Evolutionary conservation across 352 stramenopile species (phyloP), one percentile per base, ranked within the genome.

Genomic region (Phytophthora europaea): DNA sequence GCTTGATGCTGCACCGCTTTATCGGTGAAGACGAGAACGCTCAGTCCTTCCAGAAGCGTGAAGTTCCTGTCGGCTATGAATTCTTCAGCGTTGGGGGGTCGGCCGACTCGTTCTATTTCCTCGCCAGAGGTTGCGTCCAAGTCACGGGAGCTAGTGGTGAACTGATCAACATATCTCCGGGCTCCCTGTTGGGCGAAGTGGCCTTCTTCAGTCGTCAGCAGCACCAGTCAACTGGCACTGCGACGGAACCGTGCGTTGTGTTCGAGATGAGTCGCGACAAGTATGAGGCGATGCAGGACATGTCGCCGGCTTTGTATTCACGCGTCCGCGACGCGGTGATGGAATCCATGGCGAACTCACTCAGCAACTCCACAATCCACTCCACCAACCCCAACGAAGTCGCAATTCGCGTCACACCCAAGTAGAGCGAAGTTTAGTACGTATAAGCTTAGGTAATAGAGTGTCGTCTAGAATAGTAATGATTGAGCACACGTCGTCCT

Each of bases 181-280:
- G 80, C 0, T 83, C 82, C 15, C 81, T 95, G 67, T 93, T 95
- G 68, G 88, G 88, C 18, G 88, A 95, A 57, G 85, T 93, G 9
- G 85, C 92, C 58, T 95, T 93, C 61, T 94, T 95, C 60, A 78
- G 85, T 57, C 65, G 66, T 33, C 88, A 94, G 58, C 68, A 72
- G 31, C 81, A 85, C 7, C 77, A 84, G 57, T 79, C 88, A 67
- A 68, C 69, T 5, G 85, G 82, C 9, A 70, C 60, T 2, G 79
- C 85, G 6, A 74, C 69, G 18, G 75, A 84, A 26, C 57, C 72
- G 9, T 86, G 80, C 45, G 70, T 81, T n/a, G 84, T 94, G 33
- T 91, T 88, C 55, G 76, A 87, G 58, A 82, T 94, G 72, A 81
- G 67, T 16, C 87, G 83, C 20, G 75, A 75, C 16, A 84, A 70